Percentiles rank a stretch among this genome's conserved stretches.
These are phyloP conservation scores for Daldinia sp. DNA, from an alignment of 2,329 filamentous ascomycete genomes.

Conservation along the genomic window DNA sequence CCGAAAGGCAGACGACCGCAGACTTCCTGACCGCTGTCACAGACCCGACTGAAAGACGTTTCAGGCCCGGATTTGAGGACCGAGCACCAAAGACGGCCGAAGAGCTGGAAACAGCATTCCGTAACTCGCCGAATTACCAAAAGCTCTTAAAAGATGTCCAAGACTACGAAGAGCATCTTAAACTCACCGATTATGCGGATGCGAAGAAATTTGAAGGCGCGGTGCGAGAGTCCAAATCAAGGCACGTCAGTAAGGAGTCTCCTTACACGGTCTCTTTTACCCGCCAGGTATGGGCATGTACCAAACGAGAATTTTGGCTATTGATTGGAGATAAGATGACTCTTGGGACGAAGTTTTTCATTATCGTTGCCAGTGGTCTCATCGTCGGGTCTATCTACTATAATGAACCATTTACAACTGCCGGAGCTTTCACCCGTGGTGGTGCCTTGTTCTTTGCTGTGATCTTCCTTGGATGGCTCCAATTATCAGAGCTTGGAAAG, in stretches of 20 bases:
- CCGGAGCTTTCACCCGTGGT: constrained; percentile 67
- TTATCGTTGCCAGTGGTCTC: constrained; percentile 75
- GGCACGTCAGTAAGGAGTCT: constrained; percentile 72
- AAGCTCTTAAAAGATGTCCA: constrained; percentile 67
- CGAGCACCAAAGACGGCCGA: constrained; percentile 73
- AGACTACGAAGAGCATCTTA: constrained; percentile 54
- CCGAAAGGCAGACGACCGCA: constrained; percentile 70
- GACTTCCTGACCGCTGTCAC: constrained; percentile 82
- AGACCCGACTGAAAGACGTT: constrained; percentile 74
- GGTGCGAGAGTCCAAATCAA: constrained; percentile 73
- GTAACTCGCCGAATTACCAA: constrained; percentile 67
- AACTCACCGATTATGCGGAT: constrained; percentile 64
- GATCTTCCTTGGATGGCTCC: constrained; percentile 69
- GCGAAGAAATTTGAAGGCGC: constrained; percentile 71
- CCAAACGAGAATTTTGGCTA: constrained; percentile 80
- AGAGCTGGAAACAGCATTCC: constrained; percentile 73
- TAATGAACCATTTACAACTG: constrained; percentile 65
- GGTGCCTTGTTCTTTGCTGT: constrained; percentile 60
- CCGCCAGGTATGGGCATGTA: constrained; percentile 73
- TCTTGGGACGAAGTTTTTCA: constrained; percentile 80
- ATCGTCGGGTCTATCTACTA: constrained; percentile 85
- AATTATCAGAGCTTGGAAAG: constrained; percentile 80
- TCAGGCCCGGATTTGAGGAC: constrained; percentile 70
- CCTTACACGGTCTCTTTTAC: constrained; percentile 80
- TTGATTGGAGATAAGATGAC: constrained; percentile 78